These are phyloP conservation scores for Talaromyces proteolyticus DNA, from an alignment of 495 filamentous ascomycete genomes.

Conservation along the genomic window DNA sequence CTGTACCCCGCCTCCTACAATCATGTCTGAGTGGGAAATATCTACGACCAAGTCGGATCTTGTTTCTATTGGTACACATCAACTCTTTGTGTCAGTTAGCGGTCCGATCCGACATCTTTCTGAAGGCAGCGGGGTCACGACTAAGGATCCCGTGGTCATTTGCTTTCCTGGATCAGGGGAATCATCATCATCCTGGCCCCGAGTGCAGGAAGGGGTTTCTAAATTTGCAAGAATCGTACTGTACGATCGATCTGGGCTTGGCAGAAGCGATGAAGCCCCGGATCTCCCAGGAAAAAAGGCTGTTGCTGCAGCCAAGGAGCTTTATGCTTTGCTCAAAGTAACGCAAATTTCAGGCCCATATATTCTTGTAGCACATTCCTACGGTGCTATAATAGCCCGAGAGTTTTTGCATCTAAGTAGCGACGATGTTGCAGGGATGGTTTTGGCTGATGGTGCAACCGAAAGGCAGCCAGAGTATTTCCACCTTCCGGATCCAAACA, in stretches of 20 bases:
- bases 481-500: constrained; percentile 21
- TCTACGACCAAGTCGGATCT: neutral
- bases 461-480: constrained; percentile 29
- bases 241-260: constrained; percentile 38
- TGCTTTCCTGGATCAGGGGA: constrained; percentile 41
- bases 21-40: constrained; percentile 1
- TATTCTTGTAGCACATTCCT: constrained; percentile 44
- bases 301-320: constrained; percentile 21
- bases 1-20: too few species aligned
- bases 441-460: constrained; percentile 30
- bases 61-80: constrained; percentile 28
- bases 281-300: neutral
- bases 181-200: constrained; percentile 34
- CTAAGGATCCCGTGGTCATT: constrained; percentile 28
- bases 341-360: constrained; percentile 22
- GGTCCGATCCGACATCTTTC: constrained; percentile 14
- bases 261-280: constrained; percentile 23
- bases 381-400: constrained; percentile 44
- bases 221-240: constrained; percentile 24
- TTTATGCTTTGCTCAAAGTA: constrained; percentile 22
- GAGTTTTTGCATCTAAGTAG: constrained; percentile 34
- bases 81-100: constrained; percentile 22
- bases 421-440: constrained; percentile 28
- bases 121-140: neutral
- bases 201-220: constrained; percentile 25